Evolutionary conservation across 2,329 filamentous ascomycete species (phyloP).

Genomic region (Aspergillus melleus): DNA sequence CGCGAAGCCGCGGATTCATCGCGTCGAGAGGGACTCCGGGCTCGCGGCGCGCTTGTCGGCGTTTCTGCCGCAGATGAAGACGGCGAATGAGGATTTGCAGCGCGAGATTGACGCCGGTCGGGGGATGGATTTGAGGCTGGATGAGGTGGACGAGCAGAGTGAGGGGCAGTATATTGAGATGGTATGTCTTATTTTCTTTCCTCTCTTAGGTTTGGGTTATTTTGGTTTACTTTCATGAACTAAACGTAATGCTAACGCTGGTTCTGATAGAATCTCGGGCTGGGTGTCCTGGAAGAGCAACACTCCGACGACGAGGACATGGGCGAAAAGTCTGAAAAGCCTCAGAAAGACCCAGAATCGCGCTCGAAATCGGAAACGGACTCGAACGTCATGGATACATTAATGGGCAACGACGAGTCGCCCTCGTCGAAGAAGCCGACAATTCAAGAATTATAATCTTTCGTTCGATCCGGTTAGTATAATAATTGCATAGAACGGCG

Average conservation of each 20-base stretch:
- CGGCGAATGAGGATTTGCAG: conserved; percentile 45
- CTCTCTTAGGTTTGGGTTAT: background rate
- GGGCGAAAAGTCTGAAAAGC: conserved; percentile 20
- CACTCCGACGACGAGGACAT: conserved; percentile 20
- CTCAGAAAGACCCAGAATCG: conserved; percentile 14
- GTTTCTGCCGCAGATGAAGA: conserved; percentile 45
- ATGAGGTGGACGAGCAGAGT: conserved; percentile 34
- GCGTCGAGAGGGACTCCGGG: conserved; percentile 26
- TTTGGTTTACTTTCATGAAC: background rate
- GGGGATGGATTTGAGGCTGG: conserved; percentile 32
- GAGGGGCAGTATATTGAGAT: conserved; percentile 45
- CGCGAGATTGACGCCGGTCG: conserved; percentile 37
- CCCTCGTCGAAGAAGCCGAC: conserved; percentile 31
- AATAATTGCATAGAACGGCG: conserved; percentile 16
- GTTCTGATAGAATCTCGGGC: conserved; percentile 39
- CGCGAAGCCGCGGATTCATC: conserved; percentile 36
- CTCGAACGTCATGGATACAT: conserved; percentile 34
- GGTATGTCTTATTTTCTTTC: conserved; percentile 26
- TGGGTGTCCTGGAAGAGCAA: conserved; percentile 47
- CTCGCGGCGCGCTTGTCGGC: conserved; percentile 39
- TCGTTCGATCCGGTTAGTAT: background rate
- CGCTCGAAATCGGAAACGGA: conserved; percentile 17
- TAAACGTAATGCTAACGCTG: background rate
- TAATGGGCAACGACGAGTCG: conserved; percentile 37
- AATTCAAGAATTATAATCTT: conserved; percentile 36